Percentiles rank a stretch among this genome's conserved stretches.
These are phyloP conservation scores for Ananas comosus DNA, from an alignment of 176 grass and related monocot species.

Conservation along the genomic window DNA sequence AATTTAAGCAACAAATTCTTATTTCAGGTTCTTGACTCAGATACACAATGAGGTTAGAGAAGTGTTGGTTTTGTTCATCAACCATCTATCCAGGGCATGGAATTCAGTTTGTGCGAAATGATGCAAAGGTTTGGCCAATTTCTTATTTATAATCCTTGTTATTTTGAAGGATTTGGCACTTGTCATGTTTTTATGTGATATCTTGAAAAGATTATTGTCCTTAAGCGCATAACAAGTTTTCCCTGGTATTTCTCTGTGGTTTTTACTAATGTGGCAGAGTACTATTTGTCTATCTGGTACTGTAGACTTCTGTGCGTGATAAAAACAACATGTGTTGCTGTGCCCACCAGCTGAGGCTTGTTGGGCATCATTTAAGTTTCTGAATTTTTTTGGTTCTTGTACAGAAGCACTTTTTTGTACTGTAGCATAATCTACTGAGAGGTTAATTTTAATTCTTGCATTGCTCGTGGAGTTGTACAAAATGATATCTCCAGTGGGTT, in stretches of 20 bases:
- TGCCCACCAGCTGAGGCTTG: no score
- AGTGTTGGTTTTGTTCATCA: constrained; percentile 99
- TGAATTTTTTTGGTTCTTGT: not conserved
- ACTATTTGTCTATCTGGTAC: no score
- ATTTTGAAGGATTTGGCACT: not conserved
- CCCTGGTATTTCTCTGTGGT: no score
- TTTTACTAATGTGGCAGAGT: no score
- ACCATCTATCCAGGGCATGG: constrained; percentile 84
- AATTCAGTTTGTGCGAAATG: constrained; percentile 94
- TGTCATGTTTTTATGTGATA: no score
- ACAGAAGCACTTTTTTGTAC: not conserved
- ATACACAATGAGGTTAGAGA: constrained; percentile 82
- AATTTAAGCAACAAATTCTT: not conserved
- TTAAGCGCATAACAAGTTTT: no score
- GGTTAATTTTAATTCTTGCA: not conserved
- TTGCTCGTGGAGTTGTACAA: not conserved
- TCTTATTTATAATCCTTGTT: not conserved
- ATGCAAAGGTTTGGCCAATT: constrained; percentile 55
- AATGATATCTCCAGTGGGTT: no score
- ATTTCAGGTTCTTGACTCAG: not conserved
- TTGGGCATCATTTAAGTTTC: no score
- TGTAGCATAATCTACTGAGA: no score
- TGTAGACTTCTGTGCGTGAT: no score
- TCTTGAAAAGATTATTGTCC: no score
- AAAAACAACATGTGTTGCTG: no score